phyloP scores from a whole-genome alignment of 2,329 filamentous ascomycete genomes.

The Aspergillus transmontanensis region DNA sequence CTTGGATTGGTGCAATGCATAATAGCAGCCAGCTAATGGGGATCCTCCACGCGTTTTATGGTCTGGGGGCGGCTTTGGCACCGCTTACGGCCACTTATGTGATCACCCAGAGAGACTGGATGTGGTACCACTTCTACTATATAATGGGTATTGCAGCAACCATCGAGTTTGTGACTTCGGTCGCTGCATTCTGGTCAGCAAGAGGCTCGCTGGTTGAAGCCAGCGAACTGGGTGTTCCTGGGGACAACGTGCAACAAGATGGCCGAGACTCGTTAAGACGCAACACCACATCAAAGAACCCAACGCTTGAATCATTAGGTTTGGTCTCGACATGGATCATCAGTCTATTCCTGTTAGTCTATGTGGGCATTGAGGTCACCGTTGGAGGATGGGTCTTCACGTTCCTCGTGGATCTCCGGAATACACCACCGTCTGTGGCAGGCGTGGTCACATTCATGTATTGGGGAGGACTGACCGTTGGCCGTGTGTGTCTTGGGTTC shows the following conservation, averaged over 20 bases:
- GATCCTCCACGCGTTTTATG: slow-evolving; percentile 71
- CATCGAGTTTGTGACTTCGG: slow-evolving; percentile 52
- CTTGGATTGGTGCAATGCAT: slow-evolving; percentile 71
- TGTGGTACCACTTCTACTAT: slow-evolving; percentile 77
- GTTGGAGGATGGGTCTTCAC: slow-evolving; percentile 82
- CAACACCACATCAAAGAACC: not conserved
- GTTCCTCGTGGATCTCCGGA: slow-evolving; percentile 77
- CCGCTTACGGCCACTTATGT: slow-evolving; percentile 73
- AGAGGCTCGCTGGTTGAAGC: slow-evolving; percentile 7
- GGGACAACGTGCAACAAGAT: not conserved
- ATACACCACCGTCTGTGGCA: slow-evolving; percentile 49
- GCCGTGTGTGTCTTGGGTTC: slow-evolving; percentile 71
- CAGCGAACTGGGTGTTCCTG: not conserved
- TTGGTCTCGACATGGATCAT: slow-evolving; percentile 65
- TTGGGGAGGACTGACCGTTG: slow-evolving; percentile 77
- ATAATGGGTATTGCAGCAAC: slow-evolving; percentile 65
- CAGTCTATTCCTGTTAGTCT: slow-evolving; percentile 69
- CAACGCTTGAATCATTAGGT: slow-evolving; percentile 27
- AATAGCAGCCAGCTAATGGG: slow-evolving; percentile 72
- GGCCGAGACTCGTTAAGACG: not conserved
- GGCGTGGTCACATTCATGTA: slow-evolving; percentile 74
- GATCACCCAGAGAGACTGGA: slow-evolving; percentile 62
- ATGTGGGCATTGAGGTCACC: slow-evolving; percentile 71
- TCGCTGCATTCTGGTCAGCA: slow-evolving; percentile 20
- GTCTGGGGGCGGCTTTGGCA: slow-evolving; percentile 67